Base-by-base conservation (phyloP, 2,329 filamentous ascomycete genomes). In the Ophiosphaerella korrae region DNA sequence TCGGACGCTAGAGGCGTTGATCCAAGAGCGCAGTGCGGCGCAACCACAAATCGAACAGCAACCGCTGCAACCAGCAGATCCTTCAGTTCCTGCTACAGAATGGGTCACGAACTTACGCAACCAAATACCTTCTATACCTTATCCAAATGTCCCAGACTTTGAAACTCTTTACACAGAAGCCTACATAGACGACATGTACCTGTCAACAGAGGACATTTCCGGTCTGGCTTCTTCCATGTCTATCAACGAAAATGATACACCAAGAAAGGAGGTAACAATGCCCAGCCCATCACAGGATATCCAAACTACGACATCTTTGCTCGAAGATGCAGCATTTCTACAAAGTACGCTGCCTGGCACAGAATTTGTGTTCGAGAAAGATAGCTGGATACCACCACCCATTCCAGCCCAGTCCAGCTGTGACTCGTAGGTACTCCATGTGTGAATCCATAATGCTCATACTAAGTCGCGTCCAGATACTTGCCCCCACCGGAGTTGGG, bases 401-500 rank as follows among this genome's bases (percentile, higher is more conserved):
- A 34, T 45, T 11, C 33, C 50, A 9, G 31, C 12, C 7, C 32
- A 34, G 14, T 14, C 53, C 6, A 38, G 16, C 18, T 61, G 58
- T 47, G 55, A 65, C 44, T 40, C 29, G 44, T 44, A 29, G 26
- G 32, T 18, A 36, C 7, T n/a, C 33, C 33, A 21, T 16, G 18
- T 4, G 3, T 21, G 18, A 21, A 36, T 12, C 21, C 7, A 44
- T 41, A 31, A 16, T 6, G 29, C 16, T 29, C n/a, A 6, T 2
- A 29, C 26, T 29, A 11, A 29, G 7, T 29, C 13, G 1, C 8
- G 12, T 9, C 18, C 11, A 48, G 46, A 11, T 64, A 58, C 35
- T 55, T 67, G 1, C 62, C 66, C n/a, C 42, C 53, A 4, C 64
- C 62, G 2, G 58, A 64, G 16, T 48, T 67, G 5, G 66, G 60